These are phyloP conservation scores for Exophiala mesophila DNA, from an alignment of 2,329 filamentous ascomycete species.

Conservation along the genomic window DNA sequence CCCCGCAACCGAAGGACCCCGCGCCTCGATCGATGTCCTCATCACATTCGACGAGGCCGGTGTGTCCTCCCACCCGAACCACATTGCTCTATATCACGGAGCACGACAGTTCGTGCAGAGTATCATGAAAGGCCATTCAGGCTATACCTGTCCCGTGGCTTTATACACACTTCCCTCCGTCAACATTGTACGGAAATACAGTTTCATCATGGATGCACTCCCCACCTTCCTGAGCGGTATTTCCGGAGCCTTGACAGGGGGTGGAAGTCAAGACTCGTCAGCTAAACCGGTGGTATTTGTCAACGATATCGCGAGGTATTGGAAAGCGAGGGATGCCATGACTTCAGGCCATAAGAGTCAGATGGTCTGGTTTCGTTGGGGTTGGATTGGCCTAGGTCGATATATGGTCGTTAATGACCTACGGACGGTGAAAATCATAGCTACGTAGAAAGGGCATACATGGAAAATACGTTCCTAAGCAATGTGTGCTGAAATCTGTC, in stretches of 20 bases:
- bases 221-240: constrained; percentile 60
- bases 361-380: constrained; percentile 98
- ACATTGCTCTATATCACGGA: constrained; percentile 81
- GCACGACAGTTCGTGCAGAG: constrained; percentile 65
- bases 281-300: constrained; percentile 63
- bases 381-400: constrained; percentile 83
- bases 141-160: constrained; percentile 68
- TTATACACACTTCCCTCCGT: constrained; percentile 80
- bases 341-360: constrained; percentile 84
- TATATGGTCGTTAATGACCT: constrained; percentile 97
- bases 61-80: constrained; percentile 86
- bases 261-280: constrained; percentile 32
- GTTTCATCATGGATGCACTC: constrained; percentile 69
- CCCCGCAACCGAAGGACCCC: constrained; percentile 39
- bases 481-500: too few species aligned
- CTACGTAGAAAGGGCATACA: too few species aligned
- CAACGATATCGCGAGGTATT: constrained; percentile 59
- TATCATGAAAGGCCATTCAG: constrained; percentile 59
- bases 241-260: constrained; percentile 32
- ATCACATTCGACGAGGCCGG: constrained; percentile 85
- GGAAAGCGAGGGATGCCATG: constrained; percentile 79
- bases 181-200: constrained; percentile 73
- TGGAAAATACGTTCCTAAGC: too few species aligned
- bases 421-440: constrained; percentile 50
- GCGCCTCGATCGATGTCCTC: constrained; percentile 67